Base-by-base conservation (phyloP, 768 basidiomycete species). In the Rubroboletus pulcherrimus region DNA sequence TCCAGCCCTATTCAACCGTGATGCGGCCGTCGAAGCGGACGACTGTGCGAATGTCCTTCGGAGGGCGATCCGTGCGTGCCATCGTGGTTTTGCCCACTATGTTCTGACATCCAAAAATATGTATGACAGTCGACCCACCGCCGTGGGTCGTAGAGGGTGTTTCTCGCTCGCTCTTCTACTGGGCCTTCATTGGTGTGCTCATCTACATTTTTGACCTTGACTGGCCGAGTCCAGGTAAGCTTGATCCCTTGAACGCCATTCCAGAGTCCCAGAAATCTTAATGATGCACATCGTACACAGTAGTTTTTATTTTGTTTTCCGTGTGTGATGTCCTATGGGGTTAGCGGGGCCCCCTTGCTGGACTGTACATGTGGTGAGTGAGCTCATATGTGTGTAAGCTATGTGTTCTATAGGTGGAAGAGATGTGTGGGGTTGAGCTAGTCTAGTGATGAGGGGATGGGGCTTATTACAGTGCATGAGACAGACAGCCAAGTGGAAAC, bases 11-110 rank as follows among this genome's bases (percentile, higher is more conserved):
- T 14, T 11, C 7, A 14, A 31, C 31, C 31, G 19, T n/a, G 37
- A 26, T 11, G 19, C 5, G 2, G 17, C 35, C 17, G 26, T 39
- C 14, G 58, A 47, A 19, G 21, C 37, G 11, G 33, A 43, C 24
- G 37, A 39, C 35, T 26, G 37, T 31, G 4, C 35, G 6, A 39
- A 37, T 14, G 37, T 58, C n/a, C 30, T 63, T 35, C 40, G 60
- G 40, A 64, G 54, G 29, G 49, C 40, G 11, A 61, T 63, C 38
- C 51, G 59, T 64, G n/a, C 44, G 63, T 63, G 35, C 49, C 15
- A 3, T 30, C 19, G 7, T 30, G 2, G 14, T 26, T 12, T 7
- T 30, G 17, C 49, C 8, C 14, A 10, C n/a, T 9, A 8, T 12
- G 30, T 38, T 7, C 30, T 53, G 37, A 62, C 40, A 42, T 26